A percentile compares a stretch with the other conserved stretches of the same genome.
Evolutionary conservation across 768 basidiomycete species (phyloP).

Genomic region (Udeniomyces megalosporus): DNA sequence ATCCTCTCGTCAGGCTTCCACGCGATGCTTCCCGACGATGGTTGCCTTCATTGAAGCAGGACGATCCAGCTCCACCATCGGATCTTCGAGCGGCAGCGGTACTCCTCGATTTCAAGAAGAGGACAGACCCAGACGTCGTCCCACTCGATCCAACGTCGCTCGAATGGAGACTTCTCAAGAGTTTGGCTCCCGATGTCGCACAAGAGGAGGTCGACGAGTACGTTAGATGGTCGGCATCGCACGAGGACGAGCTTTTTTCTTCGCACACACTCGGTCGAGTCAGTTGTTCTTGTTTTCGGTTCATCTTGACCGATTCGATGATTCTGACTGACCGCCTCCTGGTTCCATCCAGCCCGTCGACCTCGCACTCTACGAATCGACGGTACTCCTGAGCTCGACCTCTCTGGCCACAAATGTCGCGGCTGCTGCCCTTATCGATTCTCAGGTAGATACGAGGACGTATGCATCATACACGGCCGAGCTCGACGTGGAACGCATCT

Average conservation of each 20-base stretch:
- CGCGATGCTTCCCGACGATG: neutral
- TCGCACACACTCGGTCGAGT: constrained; percentile 11
- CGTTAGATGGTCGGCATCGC: constrained; percentile 15
- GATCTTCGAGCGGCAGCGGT: neutral
- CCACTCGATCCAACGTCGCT: constrained; percentile 10
- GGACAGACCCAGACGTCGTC: neutral
- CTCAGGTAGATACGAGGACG: neutral
- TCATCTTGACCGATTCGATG: neutral
- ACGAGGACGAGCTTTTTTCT: constrained; percentile 12
- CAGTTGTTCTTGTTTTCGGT: neutral
- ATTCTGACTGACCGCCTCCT: neutral
- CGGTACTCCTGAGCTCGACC: neutral
- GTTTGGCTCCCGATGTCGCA: constrained; percentile 17
- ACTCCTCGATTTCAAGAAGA: neutral
- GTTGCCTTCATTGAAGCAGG: neutral
- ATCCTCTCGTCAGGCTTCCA: no score
- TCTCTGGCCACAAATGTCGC: neutral
- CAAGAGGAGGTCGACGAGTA: constrained; percentile 21
- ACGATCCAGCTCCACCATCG: neutral
- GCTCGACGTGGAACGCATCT: neutral
- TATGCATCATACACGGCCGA: neutral
- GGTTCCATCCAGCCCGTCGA: neutral
- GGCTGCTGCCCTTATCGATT: neutral
- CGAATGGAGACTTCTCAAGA: constrained; percentile 14
- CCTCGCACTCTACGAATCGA: constrained; percentile 3